These are phyloP conservation scores for Paramecium biaurelia DNA, from an alignment of 73 alveolate genomes.

Conservation along the genomic window DNA sequence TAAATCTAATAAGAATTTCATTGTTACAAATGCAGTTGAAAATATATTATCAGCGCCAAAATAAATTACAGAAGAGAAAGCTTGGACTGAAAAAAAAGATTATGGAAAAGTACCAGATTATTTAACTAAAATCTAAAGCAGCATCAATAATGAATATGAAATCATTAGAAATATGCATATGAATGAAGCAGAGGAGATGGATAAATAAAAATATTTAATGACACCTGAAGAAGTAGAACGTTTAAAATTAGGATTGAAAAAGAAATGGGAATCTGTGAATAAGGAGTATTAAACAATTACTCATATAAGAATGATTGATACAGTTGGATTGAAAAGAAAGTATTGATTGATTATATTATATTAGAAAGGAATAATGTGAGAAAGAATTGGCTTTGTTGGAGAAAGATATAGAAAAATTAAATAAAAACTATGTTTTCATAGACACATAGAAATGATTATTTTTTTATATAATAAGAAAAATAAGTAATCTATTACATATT, in stretches of 20 bases:
- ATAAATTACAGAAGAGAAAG: slow-evolving; percentile 70
- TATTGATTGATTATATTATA: background rate
- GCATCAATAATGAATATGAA: slow-evolving; percentile 88
- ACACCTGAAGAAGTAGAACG: slow-evolving; percentile 85
- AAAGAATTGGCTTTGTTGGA: slow-evolving; percentile 89
- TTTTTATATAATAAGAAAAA: background rate
- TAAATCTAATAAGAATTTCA: slow-evolving; percentile 89
- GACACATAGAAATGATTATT: background rate
- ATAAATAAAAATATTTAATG: slow-evolving; percentile 84
- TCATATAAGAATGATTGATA: slow-evolving; percentile 90
- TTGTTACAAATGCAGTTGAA: slow-evolving; percentile 97
- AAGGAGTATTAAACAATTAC: slow-evolving; percentile 87
- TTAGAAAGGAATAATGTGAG: slow-evolving; percentile 90
- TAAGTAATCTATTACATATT: background rate
- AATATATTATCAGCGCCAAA: slow-evolving; percentile 90
- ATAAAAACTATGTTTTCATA: slow-evolving; percentile 78
- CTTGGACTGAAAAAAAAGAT: slow-evolving; percentile 81
- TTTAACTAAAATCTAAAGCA: slow-evolving; percentile 80
- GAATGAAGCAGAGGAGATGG: slow-evolving; percentile 88
- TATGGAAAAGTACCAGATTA: slow-evolving; percentile 94
- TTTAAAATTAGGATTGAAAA: slow-evolving; percentile 90
- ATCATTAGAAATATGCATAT: slow-evolving; percentile 82
- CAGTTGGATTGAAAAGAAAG: slow-evolving; percentile 91
- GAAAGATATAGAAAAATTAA: slow-evolving; percentile 88
- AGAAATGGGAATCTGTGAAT: slow-evolving; percentile 96